These are phyloP conservation scores for Metarhizium anisopliae DNA, from an alignment of 2,329 filamentous ascomycete genomes.

Conservation along the genomic window DNA sequence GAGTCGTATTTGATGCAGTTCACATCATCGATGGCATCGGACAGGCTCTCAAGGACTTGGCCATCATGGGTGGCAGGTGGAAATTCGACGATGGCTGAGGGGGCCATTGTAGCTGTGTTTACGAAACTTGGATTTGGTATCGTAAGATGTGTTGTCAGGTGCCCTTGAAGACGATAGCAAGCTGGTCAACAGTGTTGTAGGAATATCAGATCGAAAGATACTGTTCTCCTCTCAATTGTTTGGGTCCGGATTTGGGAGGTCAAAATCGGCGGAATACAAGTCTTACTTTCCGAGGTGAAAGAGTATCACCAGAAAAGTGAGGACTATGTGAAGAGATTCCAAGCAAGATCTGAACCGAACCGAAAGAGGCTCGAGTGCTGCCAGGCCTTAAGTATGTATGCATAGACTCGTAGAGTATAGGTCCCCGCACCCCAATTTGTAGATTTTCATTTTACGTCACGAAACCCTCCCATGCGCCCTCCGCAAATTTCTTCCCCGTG, in stretches of 20 bases:
- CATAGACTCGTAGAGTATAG: neutral
- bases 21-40: conserved; percentile 41
- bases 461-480: neutral
- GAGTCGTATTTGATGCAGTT: conserved; percentile 42
- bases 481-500: neutral
- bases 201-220: neutral
- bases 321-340: neutral
- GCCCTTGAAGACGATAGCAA: neutral
- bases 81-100: conserved; percentile 14
- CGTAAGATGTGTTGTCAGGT: neutral
- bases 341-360: neutral
- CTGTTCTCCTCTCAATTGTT: neutral
- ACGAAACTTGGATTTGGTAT: neutral
- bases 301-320: neutral
- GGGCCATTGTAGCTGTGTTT: conserved; percentile 15
- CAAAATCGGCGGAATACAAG: neutral
- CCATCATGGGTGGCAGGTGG: conserved; percentile 10
- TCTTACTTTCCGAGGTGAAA: neutral
- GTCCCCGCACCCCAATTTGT: neutral
- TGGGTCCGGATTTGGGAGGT: too few relatives aligned
- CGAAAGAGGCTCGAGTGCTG: neutral
- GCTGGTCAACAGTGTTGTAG: neutral
- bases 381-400: neutral
- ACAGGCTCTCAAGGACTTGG: conserved; percentile 36
- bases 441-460: neutral